Conservation (phyloP, 495 filamentous ascomycete genomes). For the Lepraria neglecta region DNA sequence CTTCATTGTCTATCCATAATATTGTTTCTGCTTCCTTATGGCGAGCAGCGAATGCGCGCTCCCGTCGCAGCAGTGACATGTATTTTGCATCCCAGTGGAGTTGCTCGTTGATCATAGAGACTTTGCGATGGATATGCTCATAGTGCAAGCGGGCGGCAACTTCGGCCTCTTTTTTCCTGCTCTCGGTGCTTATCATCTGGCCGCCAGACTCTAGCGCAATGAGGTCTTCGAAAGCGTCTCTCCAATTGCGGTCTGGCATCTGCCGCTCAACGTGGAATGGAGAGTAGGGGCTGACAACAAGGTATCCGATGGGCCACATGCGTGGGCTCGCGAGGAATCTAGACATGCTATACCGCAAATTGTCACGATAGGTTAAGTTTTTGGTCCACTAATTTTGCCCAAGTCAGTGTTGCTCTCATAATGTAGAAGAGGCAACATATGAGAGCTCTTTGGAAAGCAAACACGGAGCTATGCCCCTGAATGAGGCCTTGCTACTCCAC, state of each 20-base stretch:
- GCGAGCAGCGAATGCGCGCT: neutral
- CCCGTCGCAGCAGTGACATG: neutral
- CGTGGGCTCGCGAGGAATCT: slow-evolving; percentile 4
- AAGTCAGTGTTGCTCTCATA: no score
- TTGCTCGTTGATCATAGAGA: neutral
- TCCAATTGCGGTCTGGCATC: slow-evolving; percentile 12
- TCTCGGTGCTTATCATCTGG: slow-evolving; percentile 10
- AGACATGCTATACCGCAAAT: no score
- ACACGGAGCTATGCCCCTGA: no score
- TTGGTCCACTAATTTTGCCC: no score
- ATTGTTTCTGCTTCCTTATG: accelerated
- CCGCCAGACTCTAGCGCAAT: slow-evolving; percentile 11
- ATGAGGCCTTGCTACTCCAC: no score
- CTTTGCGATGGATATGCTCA: neutral
- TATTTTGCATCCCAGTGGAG: neutral
- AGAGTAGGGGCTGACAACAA: slow-evolving; percentile 16
- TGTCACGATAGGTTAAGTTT: no score
- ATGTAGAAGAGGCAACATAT: no score
- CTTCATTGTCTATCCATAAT: no score
- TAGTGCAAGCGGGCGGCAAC: neutral
- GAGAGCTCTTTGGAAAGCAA: no score
- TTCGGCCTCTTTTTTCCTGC: slow-evolving; percentile 11
- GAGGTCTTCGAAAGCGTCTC: slow-evolving; percentile 22
- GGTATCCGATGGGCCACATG: slow-evolving; percentile 23
- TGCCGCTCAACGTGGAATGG: slow-evolving; percentile 17